Evolutionary conservation across 2,329 filamentous ascomycete species (phyloP), one percentile per base, ranked within the genome.

Genomic region (Triangularia verruculosa): DNA sequence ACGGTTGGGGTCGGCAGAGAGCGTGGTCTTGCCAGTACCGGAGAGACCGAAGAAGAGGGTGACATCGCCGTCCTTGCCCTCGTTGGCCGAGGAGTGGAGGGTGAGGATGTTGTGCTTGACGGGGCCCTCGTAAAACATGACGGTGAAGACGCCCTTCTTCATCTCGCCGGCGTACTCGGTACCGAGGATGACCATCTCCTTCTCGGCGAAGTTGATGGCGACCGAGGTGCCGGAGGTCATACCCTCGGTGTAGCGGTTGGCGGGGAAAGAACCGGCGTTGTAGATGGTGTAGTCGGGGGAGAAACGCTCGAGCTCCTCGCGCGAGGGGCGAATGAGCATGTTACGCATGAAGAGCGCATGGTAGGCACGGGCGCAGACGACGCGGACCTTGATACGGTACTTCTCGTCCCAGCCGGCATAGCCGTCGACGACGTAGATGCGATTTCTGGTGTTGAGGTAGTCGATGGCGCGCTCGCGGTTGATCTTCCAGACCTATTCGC

Each of bases 291-390:
- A 99, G 84, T 99, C 94, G 73, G 95, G 95, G 80, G 97, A 92
- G 88, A 99, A 99, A 81, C 92, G 87, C 83, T 97, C 90, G 61
- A 99, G 89, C 84, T 99, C 93, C 80, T 96, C 91, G 68, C 86
- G 87, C 60, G 89, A 84, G 68, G 95, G 95, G 72, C 95, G 91
- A 83, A 99, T 99, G 76, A 99, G 90, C 95, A 99, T 99, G 86
- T 99, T 99, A 77, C 93, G 92, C 95, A 99, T 99, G 88, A 99
- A 99, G 70, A 99, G 88, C 67, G 95, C 95, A 86, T 99, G 95
- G 86, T 99, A 99, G 79, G 95, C 95, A 77, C 95, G 93, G 71
- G 95, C 95, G 82, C 95, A 99, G 76, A 99, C 93, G 69, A 99
- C 94, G 75, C 95, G 93, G 73, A 99, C 95, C 74, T 89, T 91